These are phyloP conservation scores for Claviceps sp. DNA, from an alignment of 2,329 filamentous ascomycete species.

Conservation along the genomic window DNA sequence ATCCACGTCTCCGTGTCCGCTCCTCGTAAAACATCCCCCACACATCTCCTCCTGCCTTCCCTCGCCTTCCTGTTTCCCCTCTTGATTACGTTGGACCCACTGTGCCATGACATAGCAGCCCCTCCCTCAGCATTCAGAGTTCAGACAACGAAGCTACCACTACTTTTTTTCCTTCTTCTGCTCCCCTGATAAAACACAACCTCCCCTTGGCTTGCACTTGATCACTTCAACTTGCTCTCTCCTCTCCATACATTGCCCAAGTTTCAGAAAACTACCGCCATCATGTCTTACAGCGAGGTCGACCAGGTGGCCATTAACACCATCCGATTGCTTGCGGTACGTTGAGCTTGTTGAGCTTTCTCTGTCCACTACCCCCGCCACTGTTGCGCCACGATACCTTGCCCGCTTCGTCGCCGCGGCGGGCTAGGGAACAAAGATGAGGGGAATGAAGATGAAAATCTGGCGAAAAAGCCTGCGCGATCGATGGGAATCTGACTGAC, in stretches of 20 bases:
- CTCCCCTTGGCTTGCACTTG: conserved; percentile 14
- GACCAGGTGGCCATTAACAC: conserved; percentile 95
- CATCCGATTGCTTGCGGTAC: conserved; percentile 89
- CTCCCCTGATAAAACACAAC: conserved; percentile 14
- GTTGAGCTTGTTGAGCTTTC: conserved; percentile 35
- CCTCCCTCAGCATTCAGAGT: conserved; percentile 17
- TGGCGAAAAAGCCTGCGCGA: neutral
- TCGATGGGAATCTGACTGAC: neutral
- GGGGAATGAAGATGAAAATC: neutral
- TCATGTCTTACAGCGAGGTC: conserved; percentile 78
- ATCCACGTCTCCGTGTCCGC: neutral
- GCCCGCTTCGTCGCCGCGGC: neutral
- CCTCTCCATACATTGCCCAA: conserved; percentile 7
- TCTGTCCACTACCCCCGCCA: conserved; percentile 13
- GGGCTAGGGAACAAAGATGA: neutral
- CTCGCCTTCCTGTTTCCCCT: neutral
- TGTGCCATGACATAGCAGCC: conserved; percentile 18
- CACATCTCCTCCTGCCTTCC: neutral
- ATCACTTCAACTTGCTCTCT: conserved; percentile 7
- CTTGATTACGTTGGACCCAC: conserved; percentile 6
- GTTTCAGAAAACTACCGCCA: conserved; percentile 25
- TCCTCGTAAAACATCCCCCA: no score
- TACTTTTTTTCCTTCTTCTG: conserved; percentile 10
- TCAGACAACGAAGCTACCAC: neutral
- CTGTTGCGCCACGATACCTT: conserved; percentile 13